Evolutionary conservation across 1,284 basidiomycete genomes (phyloP).

Genomic region (Prillingera fragicola): DNA sequence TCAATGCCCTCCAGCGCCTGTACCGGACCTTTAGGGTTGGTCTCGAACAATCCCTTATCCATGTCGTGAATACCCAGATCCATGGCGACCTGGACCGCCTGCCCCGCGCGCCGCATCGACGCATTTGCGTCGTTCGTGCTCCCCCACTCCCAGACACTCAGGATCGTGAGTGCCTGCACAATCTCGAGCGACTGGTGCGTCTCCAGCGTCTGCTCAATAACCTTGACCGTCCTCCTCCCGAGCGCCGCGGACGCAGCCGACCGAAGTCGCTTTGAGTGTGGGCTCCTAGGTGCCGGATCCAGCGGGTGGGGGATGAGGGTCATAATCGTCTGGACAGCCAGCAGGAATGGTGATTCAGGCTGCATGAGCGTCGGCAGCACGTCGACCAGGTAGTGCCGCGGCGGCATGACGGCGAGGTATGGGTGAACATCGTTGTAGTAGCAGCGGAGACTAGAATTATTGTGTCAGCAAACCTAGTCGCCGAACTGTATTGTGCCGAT

Average conservation of each 20-base stretch:
- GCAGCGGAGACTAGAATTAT: slow-evolving; percentile 31
- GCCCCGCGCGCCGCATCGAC: slow-evolving; percentile 27
- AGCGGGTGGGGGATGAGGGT: slow-evolving; percentile 41
- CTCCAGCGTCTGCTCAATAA: slow-evolving; percentile 16
- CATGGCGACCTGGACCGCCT: slow-evolving; percentile 41
- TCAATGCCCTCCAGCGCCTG: slow-evolving; percentile 38
- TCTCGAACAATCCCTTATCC: no score
- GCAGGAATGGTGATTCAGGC: slow-evolving; percentile 44
- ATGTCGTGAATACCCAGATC: slow-evolving; percentile 43
- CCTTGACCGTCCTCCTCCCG: slow-evolving; percentile 20
- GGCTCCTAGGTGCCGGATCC: slow-evolving; percentile 38
- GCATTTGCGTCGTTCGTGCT: slow-evolving; percentile 30
- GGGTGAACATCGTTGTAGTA: slow-evolving; percentile 49
- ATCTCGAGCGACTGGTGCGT: slow-evolving; percentile 30
- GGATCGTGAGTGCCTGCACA: slow-evolving; percentile 41
- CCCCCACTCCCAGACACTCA: slow-evolving; percentile 47
- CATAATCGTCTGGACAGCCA: slow-evolving; percentile 45
- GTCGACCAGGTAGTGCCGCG: slow-evolving; percentile 31
- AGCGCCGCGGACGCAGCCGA: slow-evolving; percentile 26
- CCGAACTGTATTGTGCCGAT: no score
- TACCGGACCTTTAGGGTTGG: slow-evolving; percentile 6
- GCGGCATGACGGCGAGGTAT: slow-evolving; percentile 45
- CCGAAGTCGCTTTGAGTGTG: slow-evolving; percentile 37
- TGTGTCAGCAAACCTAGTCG: no score
- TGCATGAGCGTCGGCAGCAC: slow-evolving; percentile 31